phyloP scores from a whole-genome alignment of 2,329 filamentous ascomycete species.

The Arthrinium puccinioides region DNA sequence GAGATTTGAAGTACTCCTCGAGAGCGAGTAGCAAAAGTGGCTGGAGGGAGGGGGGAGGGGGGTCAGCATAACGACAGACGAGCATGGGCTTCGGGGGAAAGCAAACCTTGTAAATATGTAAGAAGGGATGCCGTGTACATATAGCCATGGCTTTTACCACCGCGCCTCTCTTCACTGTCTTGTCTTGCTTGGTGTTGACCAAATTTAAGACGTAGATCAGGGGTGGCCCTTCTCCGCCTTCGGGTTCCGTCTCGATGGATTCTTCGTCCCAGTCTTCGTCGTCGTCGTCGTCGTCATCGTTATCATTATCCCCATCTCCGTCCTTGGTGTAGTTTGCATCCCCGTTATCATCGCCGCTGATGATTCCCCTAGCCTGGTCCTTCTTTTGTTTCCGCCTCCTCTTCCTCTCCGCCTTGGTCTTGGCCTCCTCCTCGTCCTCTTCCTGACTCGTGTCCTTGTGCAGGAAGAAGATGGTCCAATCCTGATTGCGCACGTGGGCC shows the following conservation, averaged over 20 bases:
- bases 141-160: slow-evolving; percentile 98
- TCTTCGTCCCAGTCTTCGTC: slow-evolving; percentile 36
- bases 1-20: slow-evolving; percentile 94
- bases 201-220: slow-evolving; percentile 95
- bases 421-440: slow-evolving; percentile 68
- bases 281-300: slow-evolving; percentile 30
- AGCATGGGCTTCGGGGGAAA: slow-evolving; percentile 6
- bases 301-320: slow-evolving; percentile 31
- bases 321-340: slow-evolving; percentile 31
- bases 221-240: slow-evolving; percentile 75
- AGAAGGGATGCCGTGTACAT: slow-evolving; percentile 91
- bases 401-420: slow-evolving; percentile 46
- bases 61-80: not conserved
- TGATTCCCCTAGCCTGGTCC: slow-evolving; percentile 40
- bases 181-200: slow-evolving; percentile 97
- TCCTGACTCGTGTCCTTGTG: slow-evolving; percentile 88
- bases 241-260: slow-evolving; percentile 54
- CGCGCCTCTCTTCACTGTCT: slow-evolving; percentile 83
- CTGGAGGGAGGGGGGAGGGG: slow-evolving; percentile 32
- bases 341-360: slow-evolving; percentile 35
- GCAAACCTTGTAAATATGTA: slow-evolving; percentile 93
- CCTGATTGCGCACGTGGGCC: slow-evolving; percentile 86
- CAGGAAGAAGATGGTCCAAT: slow-evolving; percentile 98
- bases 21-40: slow-evolving; percentile 83
- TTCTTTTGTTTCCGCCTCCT: slow-evolving; percentile 43